Evolutionary conservation across 2,329 filamentous ascomycete genomes (phyloP).

Genomic region (Mollisia scopiformis): DNA sequence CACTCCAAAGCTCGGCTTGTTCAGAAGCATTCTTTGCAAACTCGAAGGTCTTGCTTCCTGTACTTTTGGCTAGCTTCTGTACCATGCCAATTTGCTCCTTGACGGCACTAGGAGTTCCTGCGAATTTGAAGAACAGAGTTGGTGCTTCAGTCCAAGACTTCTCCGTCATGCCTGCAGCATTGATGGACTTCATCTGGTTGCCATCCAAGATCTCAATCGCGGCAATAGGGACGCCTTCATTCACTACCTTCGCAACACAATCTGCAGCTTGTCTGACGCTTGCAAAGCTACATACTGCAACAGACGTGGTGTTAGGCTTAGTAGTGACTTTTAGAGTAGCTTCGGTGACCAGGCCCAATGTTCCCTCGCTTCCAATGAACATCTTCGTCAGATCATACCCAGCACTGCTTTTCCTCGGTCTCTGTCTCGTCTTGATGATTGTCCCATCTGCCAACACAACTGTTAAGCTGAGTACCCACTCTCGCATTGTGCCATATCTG

Average conservation of each 20-base stretch:
- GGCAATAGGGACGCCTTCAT: slow-evolving; percentile 79
- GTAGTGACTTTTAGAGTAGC: slow-evolving; percentile 86
- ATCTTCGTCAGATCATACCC: slow-evolving; percentile 90
- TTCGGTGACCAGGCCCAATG: slow-evolving; percentile 88
- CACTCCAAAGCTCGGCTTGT: slow-evolving; percentile 79
- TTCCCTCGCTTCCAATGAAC: slow-evolving; percentile 91
- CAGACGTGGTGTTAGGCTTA: slow-evolving; percentile 76
- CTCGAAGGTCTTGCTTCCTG: slow-evolving; percentile 72
- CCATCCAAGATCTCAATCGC: slow-evolving; percentile 94
- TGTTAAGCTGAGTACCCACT: slow-evolving; percentile 87
- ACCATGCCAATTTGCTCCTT: slow-evolving; percentile 79
- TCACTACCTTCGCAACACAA: slow-evolving; percentile 81
- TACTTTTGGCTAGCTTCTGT: slow-evolving; percentile 60
- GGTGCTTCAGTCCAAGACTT: slow-evolving; percentile 72
- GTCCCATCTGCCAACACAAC: slow-evolving; percentile 91
- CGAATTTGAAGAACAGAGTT: slow-evolving; percentile 85
- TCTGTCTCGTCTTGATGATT: slow-evolving; percentile 84
- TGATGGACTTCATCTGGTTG: slow-evolving; percentile 78
- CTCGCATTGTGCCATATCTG: slow-evolving; percentile 91
- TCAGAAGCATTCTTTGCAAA: slow-evolving; percentile 74
- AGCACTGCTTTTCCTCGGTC: slow-evolving; percentile 86
- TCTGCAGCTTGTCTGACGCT: slow-evolving; percentile 44
- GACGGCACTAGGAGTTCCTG: slow-evolving; percentile 69
- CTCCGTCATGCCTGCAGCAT: slow-evolving; percentile 66
- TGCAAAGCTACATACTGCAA: slow-evolving; percentile 73